These are phyloP conservation scores for Diplotaxis tenuifolia DNA, from an alignment of 345 rosid genomes.

Conservation along the genomic window DNA sequence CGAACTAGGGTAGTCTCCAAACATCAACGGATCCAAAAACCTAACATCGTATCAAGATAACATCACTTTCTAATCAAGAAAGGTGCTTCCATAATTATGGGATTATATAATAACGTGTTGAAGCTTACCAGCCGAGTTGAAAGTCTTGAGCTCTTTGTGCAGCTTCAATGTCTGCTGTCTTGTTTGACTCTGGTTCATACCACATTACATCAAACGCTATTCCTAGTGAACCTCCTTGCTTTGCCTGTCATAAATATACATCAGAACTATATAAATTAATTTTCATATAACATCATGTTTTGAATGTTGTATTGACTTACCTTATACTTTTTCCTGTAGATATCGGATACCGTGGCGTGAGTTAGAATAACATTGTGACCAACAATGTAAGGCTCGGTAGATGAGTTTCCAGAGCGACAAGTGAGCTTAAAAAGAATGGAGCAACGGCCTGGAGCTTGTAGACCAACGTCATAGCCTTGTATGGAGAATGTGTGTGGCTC, in stretches of 20 bases:
- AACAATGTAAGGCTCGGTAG: constrained; percentile 86
- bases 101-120: no score
- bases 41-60: constrained; percentile 33
- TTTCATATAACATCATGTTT: neutral
- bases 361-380: constrained; percentile 73
- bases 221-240: constrained; percentile 79
- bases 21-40: constrained; percentile 84
- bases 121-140: constrained; percentile 99
- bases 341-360: constrained; percentile 59
- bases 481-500: constrained; percentile 83
- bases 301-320: constrained; percentile 29
- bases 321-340: constrained; percentile 76
- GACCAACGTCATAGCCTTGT: constrained; percentile 88
- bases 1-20: constrained; percentile 87
- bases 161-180: constrained; percentile 63
- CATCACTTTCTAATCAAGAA: neutral
- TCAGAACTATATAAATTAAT: neutral
- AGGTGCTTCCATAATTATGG: no score
- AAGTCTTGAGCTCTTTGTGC: constrained; percentile 94
- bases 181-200: constrained; percentile 64
- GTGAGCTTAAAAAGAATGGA: constrained; percentile 58
- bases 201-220: constrained; percentile 76
- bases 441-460: constrained; percentile 90
- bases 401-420: constrained; percentile 81
- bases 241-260: constrained; percentile 39